These are phyloP conservation scores for Gossypium herbaceum DNA, from an alignment of 345 rosid genomes.

Conservation along the genomic window DNA sequence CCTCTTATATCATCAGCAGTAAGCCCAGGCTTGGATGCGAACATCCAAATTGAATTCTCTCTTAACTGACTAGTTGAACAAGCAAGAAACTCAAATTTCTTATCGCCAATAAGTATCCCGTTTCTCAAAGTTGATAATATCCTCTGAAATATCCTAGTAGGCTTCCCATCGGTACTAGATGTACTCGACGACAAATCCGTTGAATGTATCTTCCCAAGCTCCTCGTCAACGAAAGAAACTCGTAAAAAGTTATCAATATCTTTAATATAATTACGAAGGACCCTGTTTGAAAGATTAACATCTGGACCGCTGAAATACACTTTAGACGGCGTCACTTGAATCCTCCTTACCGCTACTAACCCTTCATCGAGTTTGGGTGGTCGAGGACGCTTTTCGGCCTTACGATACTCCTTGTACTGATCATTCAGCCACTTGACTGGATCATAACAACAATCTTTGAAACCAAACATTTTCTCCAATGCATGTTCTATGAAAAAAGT, in stretches of 20 bases:
- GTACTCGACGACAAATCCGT: slow-evolving; percentile 53
- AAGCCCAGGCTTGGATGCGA: slow-evolving; percentile 43
- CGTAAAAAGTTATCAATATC: slow-evolving; percentile 54
- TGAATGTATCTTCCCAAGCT: slow-evolving; percentile 49
- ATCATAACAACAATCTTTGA: slow-evolving; percentile 57
- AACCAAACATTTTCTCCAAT: slow-evolving; percentile 39
- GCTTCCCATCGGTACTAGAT: slow-evolving; percentile 25
- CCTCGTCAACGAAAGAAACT: slow-evolving; percentile 59
- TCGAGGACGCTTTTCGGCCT: slow-evolving; percentile 20
- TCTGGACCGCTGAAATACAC: slow-evolving; percentile 64
- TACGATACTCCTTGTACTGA: slow-evolving; percentile 29
- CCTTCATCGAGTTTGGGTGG: slow-evolving; percentile 39
- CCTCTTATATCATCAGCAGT: slow-evolving; percentile 39
- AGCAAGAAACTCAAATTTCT: slow-evolving; percentile 54
- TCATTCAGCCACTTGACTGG: slow-evolving; percentile 50
- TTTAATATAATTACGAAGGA: slow-evolving; percentile 33
- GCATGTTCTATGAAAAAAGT: slow-evolving; percentile 36
- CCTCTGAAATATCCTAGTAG: slow-evolving; percentile 34
- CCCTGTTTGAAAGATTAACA: slow-evolving; percentile 57
- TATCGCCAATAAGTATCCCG: slow-evolving; percentile 38
- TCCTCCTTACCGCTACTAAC: slow-evolving; percentile 48
- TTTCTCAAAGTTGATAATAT: slow-evolving; percentile 37
- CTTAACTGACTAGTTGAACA: slow-evolving; percentile 49
- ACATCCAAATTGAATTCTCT: slow-evolving; percentile 62
- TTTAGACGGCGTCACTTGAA: slow-evolving; percentile 59